Evolutionary conservation across 2,329 filamentous ascomycete species (phyloP), one percentile per base, ranked within the genome.

Genomic region (Aspergillus floridensis): DNA sequence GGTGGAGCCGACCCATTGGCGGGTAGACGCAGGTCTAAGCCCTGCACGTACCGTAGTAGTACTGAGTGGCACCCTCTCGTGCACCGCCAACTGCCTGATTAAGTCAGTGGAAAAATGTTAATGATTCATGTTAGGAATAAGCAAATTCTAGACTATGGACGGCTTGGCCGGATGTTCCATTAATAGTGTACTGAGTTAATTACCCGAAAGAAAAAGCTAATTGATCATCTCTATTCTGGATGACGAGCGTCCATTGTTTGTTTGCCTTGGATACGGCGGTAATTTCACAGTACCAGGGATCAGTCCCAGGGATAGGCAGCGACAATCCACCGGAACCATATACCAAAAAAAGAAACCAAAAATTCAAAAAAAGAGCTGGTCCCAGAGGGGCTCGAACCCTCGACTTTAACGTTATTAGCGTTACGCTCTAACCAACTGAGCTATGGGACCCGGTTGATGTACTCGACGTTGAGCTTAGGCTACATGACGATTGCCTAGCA

Each of bases 371-470:
- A 49, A 16, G 22, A 49, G 29, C 12, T 49, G 48, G 48, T 49
- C 48, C 48, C 48, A 49, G 48, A 49, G 48, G 48, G 48, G 48
- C 14, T 49, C 48, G 48, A 49, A 49, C 48, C 48, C 48, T 49
- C 48, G 48, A 49, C 48, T 49, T 49, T 49, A 49, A 49, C 48
- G 48, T 49, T 49, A 49, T 49, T 49, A 49, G 48, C 48, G 48
- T 49, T 49, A 49, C 48, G 48, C 48, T 49, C 48, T 49, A 49
- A 49, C 48, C 48, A 49, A 49, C 48, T 49, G 48, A 49, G 48
- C 48, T 49, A 49, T 49, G 48, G 48, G 48, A 49, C 48, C 48
- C 24, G 14, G 22, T 26, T 49, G 48, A 49, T 49, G 62, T 63
- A 21, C 7, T 5, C 1, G 1, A 2, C 5, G 0, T 19, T 8